phyloP scores from a whole-genome alignment of 768 basidiomycete genomes.

The Boletus barrowsii region DNA sequence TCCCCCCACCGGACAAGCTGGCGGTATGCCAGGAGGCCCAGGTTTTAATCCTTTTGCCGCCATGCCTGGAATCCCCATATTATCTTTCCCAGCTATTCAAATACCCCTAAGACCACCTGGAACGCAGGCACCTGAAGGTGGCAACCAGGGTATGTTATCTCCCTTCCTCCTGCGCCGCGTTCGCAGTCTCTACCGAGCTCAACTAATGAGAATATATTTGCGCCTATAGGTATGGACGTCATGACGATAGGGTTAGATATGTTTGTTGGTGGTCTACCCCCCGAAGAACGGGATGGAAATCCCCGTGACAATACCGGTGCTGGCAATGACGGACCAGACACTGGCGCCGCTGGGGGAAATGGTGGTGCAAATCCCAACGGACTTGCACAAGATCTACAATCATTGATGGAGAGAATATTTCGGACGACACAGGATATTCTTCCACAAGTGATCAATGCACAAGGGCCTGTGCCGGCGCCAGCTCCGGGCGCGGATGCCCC shows the following conservation, averaged over 20 bases:
- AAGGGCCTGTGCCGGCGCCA: constrained; percentile 2
- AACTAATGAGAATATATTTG: constrained; percentile 14
- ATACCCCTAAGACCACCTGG: constrained; percentile 20
- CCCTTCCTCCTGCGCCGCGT: background rate
- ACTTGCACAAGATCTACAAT: constrained; percentile 22
- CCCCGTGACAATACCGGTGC: constrained; percentile 7
- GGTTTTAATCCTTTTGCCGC: constrained; percentile 19
- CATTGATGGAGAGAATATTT: constrained; percentile 26
- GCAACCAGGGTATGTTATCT: constrained; percentile 18
- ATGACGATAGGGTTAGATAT: constrained; percentile 43
- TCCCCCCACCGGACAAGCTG: constrained; percentile 7
- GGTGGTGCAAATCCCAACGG: constrained; percentile 18
- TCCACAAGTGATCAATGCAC: constrained; percentile 20
- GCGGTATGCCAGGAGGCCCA: background rate
- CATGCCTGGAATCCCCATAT: constrained; percentile 25
- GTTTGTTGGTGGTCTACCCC: constrained; percentile 27
- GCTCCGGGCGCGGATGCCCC: background rate
- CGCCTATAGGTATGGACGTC: constrained; percentile 20
- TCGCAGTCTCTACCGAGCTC: constrained; percentile 17
- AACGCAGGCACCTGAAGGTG: constrained; percentile 11
- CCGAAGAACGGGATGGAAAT: constrained; percentile 8
- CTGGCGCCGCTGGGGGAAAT: constrained; percentile 16
- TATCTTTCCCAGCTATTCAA: constrained; percentile 27
- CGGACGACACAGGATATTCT: constrained; percentile 26
- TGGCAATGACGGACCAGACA: background rate